Percentiles rank a stretch among this genome's conserved stretches.
Evolutionary conservation across 345 rosid genomes (phyloP).

Genomic region (Eucalyptus cloeziana): DNA sequence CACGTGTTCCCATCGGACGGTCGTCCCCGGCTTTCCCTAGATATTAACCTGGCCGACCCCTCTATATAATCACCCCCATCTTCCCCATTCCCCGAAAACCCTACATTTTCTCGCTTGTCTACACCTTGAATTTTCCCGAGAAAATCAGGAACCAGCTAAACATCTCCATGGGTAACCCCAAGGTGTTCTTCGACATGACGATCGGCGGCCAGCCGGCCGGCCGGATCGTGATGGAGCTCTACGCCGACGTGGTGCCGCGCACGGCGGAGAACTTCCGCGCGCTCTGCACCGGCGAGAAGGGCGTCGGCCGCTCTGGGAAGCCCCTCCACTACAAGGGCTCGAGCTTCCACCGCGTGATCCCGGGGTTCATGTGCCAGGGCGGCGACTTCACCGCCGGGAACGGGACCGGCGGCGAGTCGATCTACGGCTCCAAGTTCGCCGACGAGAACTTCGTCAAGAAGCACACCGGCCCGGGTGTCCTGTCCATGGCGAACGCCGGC

Average conservation of each 20-base stretch:
- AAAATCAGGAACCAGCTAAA: neutral
- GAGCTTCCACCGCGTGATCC: slow-evolving; percentile 31
- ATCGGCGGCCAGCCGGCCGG: slow-evolving; percentile 18
- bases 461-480: slow-evolving; percentile 27
- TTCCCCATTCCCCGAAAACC: neutral
- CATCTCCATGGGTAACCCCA: slow-evolving; percentile 9
- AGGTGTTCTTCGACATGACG: slow-evolving; percentile 22
- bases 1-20: neutral
- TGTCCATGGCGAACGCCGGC: slow-evolving; percentile 38
- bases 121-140: neutral
- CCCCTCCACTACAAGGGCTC: slow-evolving; percentile 43
- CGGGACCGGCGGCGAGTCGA: slow-evolving; percentile 37
- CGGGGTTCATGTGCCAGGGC: slow-evolving; percentile 42
- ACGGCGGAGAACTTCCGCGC: slow-evolving; percentile 47
- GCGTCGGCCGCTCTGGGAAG: slow-evolving; percentile 20
- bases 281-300: slow-evolving; percentile 39
- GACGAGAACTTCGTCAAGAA: slow-evolving; percentile 36
- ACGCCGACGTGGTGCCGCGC: slow-evolving; percentile 18
- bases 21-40: neutral
- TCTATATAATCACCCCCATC: neutral
- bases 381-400: slow-evolving; percentile 43
- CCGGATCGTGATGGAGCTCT: slow-evolving; percentile 27
- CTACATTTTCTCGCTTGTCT: neutral
- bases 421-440: slow-evolving; percentile 30
- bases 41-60: neutral